These are phyloP conservation scores for Aureobasidium sp. DNA, from an alignment of 2,329 filamentous ascomycete genomes.

Conservation along the genomic window DNA sequence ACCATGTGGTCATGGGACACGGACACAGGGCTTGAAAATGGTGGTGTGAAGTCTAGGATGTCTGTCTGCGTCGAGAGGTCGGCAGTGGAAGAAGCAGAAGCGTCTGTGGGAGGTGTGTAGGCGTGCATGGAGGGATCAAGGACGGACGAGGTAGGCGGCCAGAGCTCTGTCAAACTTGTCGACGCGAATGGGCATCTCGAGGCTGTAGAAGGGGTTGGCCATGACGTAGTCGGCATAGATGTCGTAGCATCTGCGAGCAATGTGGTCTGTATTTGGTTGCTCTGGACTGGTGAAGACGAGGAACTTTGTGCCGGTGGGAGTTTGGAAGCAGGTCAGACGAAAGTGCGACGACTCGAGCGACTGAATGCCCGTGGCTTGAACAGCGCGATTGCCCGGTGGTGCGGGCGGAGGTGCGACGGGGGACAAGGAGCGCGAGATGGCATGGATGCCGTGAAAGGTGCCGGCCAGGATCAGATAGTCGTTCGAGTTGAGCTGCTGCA, in stretches of 20 bases:
- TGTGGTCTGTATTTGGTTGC: conserved; percentile 77
- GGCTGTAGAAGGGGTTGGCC: conserved; percentile 98
- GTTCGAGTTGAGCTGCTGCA: conserved; percentile 86
- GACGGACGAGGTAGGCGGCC: conserved; percentile 29
- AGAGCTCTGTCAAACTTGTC: conserved; percentile 80
- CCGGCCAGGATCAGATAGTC: conserved; percentile 95
- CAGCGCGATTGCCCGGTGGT: conserved; percentile 26
- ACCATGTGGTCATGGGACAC: neutral
- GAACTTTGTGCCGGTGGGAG: conserved; percentile 90
- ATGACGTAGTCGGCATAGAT: conserved; percentile 95
- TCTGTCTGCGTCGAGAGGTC: neutral
- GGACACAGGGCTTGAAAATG: neutral
- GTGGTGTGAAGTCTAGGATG: neutral
- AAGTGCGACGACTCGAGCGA: conserved; percentile 92
- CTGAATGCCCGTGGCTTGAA: conserved; percentile 68
- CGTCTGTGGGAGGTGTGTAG: neutral
- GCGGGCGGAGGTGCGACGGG: conserved; percentile 32
- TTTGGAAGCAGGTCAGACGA: conserved; percentile 91
- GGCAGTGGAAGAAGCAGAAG: neutral
- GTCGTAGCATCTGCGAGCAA: conserved; percentile 83
- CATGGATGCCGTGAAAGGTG: conserved; percentile 82
- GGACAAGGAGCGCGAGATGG: conserved; percentile 51
- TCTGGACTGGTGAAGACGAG: conserved; percentile 87
- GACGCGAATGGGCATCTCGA: conserved; percentile 95
- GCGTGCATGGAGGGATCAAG: conserved; percentile 19